Conservation (phyloP, 2,329 filamentous ascomycete genomes). For the Neofusicoccum sp. region DNA sequence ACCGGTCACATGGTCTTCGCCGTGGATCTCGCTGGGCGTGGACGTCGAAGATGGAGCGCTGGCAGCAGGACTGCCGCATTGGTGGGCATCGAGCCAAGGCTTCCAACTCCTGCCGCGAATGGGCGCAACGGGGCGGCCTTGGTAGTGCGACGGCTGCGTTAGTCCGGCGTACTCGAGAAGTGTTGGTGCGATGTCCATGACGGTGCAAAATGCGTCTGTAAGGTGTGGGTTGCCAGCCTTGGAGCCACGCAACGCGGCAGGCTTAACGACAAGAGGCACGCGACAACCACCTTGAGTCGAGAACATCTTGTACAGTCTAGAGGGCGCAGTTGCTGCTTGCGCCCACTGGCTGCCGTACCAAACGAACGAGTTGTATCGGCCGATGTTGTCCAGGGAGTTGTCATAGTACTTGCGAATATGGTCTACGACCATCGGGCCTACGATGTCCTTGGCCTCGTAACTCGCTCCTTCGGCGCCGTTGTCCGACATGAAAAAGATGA, state of each 20-base stretch:
- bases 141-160: slow-evolving; percentile 41
- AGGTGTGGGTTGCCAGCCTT: slow-evolving; percentile 30
- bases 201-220: slow-evolving; percentile 50
- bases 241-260: slow-evolving; percentile 23
- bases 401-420: slow-evolving; percentile 58
- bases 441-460: slow-evolving; percentile 58
- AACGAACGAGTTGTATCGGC: slow-evolving; percentile 56
- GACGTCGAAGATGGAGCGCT: too few species aligned
- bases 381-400: slow-evolving; percentile 58
- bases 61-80: too few species aligned
- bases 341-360: slow-evolving; percentile 62
- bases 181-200: slow-evolving; percentile 43
- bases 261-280: slow-evolving; percentile 51
- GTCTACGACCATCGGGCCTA: slow-evolving; percentile 54
- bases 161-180: slow-evolving; percentile 49
- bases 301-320: slow-evolving; percentile 47
- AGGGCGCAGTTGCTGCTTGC: slow-evolving; percentile 53
- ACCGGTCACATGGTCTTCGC: too few species aligned
- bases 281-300: slow-evolving; percentile 51
- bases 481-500: slow-evolving; percentile 62
- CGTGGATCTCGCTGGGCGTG: too few species aligned
- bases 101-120: too few species aligned
- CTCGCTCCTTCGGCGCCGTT: slow-evolving; percentile 61
- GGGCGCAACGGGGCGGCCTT: too few species aligned
- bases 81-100: too few species aligned